A percentile compares a stretch with the other conserved stretches of the same genome.
Conservation (phyloP, 2,329 filamentous ascomycete species). For the Cladosporium halotolerans region DNA sequence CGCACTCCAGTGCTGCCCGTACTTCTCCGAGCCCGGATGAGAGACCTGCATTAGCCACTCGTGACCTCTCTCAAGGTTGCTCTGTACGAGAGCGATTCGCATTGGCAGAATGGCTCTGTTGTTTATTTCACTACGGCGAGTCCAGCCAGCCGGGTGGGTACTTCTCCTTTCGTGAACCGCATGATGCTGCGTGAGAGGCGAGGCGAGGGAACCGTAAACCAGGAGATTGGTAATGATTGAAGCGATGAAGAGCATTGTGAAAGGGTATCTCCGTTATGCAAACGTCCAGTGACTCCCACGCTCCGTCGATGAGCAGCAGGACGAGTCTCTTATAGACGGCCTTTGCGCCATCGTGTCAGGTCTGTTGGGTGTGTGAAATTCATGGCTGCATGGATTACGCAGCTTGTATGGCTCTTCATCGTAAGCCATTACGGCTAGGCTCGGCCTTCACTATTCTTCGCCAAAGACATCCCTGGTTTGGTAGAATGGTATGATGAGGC, state of each 20-base stretch:
- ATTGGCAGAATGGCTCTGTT: slow-evolving; percentile 28
- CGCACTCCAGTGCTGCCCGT: slow-evolving; percentile 38
- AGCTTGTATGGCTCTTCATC: slow-evolving; percentile 2
- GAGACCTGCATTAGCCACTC: slow-evolving; percentile 35
- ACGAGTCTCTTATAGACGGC: slow-evolving; percentile 7
- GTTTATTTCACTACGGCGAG: slow-evolving; percentile 21
- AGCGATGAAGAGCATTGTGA: slow-evolving; percentile 20
- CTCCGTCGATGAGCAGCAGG: neutral
- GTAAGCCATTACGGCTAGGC: slow-evolving; percentile 2
- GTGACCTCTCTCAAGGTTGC: slow-evolving; percentile 28
- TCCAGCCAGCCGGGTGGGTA: slow-evolving; percentile 25
- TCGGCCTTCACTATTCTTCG: slow-evolving; percentile 4
- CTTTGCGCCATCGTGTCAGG: slow-evolving; percentile 10
- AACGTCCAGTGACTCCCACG: neutral
- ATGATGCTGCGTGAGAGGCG: slow-evolving; percentile 20
- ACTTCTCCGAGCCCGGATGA: slow-evolving; percentile 37
- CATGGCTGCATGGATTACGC: slow-evolving; percentile 6
- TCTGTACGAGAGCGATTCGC: slow-evolving; percentile 30
- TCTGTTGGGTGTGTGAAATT: neutral
- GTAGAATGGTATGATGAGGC: neutral
- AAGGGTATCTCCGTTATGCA: neutral
- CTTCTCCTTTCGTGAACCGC: slow-evolving; percentile 29
- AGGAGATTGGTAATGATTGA: slow-evolving; percentile 16
- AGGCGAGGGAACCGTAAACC: slow-evolving; percentile 17
- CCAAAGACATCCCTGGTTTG: neutral